Conservation (phyloP, 306 rosid species). For the Lathyrus tuberosus region DNA sequence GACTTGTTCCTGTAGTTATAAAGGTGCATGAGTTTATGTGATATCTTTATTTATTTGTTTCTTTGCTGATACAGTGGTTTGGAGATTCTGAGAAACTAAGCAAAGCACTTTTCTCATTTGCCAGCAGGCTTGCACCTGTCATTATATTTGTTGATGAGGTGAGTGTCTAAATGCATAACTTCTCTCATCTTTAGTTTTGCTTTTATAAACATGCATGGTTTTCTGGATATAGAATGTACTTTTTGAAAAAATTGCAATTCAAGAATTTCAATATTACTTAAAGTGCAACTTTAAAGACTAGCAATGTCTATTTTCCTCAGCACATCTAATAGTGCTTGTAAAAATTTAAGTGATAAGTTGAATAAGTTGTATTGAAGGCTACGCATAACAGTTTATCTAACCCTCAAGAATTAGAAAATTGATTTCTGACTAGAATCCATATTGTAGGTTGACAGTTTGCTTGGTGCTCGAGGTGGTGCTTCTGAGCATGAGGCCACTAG, state of each 20-base stretch:
- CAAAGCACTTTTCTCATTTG: constrained; percentile 95
- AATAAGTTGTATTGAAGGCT: constrained; percentile 7
- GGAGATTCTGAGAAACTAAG: constrained; percentile 99
- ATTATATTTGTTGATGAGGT: constrained; percentile 97
- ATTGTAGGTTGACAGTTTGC: constrained; percentile 90
- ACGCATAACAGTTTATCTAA: constrained; percentile 18
- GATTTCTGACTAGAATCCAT: constrained; percentile 37
- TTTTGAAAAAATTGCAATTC: background rate
- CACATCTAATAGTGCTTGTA: background rate
- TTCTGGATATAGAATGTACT: background rate
- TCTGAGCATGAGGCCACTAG: constrained; percentile 98
- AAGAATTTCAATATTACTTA: background rate
- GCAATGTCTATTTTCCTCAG: background rate
- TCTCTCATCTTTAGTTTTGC: constrained; percentile 19
- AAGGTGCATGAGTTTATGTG: constrained; percentile 11
- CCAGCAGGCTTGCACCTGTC: constrained; percentile 97
- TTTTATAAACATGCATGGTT: constrained; percentile 17
- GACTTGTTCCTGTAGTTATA: background rate
- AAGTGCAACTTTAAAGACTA: background rate
- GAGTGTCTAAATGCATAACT: constrained; percentile 37
- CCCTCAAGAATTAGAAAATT: constrained; percentile 9
- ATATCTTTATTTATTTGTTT: constrained; percentile 31
- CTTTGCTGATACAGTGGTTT: constrained; percentile 75
- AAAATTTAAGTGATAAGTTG: background rate
- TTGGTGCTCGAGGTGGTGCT: constrained; percentile 99